These are phyloP conservation scores for Pseudozyma thailandica DNA, from an alignment of 1,284 basidiomycete species.

Conservation along the genomic window DNA sequence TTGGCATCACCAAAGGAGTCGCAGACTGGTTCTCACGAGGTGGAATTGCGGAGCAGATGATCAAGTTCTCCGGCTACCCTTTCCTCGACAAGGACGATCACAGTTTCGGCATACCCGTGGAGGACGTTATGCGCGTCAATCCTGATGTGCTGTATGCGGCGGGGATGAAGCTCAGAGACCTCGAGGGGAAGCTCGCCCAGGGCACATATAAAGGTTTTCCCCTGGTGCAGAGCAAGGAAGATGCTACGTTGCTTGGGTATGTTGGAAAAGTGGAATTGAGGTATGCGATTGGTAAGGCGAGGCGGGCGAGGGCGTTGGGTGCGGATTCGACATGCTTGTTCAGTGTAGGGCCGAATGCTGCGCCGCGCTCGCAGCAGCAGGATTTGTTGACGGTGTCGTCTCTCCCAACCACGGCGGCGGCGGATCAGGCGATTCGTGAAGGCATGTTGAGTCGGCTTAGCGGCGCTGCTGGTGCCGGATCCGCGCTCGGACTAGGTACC, in stretches of 20 bases:
- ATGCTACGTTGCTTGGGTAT: slow-evolving; percentile 81
- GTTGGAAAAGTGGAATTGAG: slow-evolving; percentile 86
- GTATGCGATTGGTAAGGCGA: slow-evolving; percentile 79
- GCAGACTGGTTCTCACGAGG: slow-evolving; percentile 92
- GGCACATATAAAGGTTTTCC: slow-evolving; percentile 87
- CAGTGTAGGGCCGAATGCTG: slow-evolving; percentile 35
- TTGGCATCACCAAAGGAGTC: slow-evolving; percentile 95
- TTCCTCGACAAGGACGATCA: slow-evolving; percentile 85
- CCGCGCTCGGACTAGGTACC: slow-evolving; percentile 12
- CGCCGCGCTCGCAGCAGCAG: slow-evolving; percentile 11
- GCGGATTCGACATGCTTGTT: slow-evolving; percentile 57
- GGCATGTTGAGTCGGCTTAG: slow-evolving; percentile 40
- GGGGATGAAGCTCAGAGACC: slow-evolving; percentile 80
- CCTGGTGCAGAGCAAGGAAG: slow-evolving; percentile 74
- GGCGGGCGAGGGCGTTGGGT: slow-evolving; percentile 36
- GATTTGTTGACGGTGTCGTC: slow-evolving; percentile 33
- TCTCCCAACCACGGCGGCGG: slow-evolving; percentile 35
- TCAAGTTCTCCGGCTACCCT: slow-evolving; percentile 95
- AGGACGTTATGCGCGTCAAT: slow-evolving; percentile 86
- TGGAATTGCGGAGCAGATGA: slow-evolving; percentile 97
- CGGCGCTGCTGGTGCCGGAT: slow-evolving; percentile 12
- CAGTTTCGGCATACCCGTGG: slow-evolving; percentile 87
- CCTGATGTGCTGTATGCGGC: slow-evolving; percentile 78
- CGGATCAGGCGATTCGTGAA: slow-evolving; percentile 31
- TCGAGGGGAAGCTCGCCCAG: slow-evolving; percentile 70